These are phyloP conservation scores for Dioszegia crocea DNA, from an alignment of 768 basidiomycete species.

Conservation along the genomic window DNA sequence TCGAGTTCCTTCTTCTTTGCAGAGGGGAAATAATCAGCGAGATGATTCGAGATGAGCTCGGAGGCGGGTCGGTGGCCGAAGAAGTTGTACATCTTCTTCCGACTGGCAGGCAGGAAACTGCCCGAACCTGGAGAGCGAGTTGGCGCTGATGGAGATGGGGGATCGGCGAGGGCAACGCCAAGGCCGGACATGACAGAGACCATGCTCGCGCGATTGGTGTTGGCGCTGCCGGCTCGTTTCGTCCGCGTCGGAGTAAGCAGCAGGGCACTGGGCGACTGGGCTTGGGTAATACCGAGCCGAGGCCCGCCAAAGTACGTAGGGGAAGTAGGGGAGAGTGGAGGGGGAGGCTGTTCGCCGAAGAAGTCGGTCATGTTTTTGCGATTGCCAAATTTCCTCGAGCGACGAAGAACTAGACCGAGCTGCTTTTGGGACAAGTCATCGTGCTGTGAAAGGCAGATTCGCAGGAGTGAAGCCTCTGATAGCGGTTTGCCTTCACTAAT, in stretches of 20 bases:
- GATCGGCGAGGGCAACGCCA: conserved; percentile 73
- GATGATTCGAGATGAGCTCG: conserved; percentile 90
- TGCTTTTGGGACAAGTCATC: conserved; percentile 70
- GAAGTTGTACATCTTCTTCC: conserved; percentile 63
- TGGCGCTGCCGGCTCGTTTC: conserved; percentile 49
- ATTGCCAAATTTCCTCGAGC: conserved; percentile 50
- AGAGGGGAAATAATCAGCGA: conserved; percentile 91
- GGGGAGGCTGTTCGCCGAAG: conserved; percentile 55
- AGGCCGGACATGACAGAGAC: conserved; percentile 91
- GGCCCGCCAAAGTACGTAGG: conserved; percentile 45
- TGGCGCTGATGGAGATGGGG: conserved; percentile 53
- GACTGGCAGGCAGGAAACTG: conserved; percentile 43
- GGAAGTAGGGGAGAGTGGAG: conserved; percentile 49
- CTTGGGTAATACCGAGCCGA: conserved; percentile 25
- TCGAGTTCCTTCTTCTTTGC: conserved; percentile 86
- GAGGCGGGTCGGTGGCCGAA: conserved; percentile 96
- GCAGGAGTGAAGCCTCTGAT: conserved; percentile 72
- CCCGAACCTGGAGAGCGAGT: conserved; percentile 45
- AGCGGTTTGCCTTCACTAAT: conserved; percentile 62
- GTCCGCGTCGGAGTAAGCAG: conserved; percentile 14
- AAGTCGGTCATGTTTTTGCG: conserved; percentile 53
- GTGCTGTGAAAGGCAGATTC: conserved; percentile 75
- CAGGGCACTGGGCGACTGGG: neutral
- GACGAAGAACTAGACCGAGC: conserved; percentile 70
- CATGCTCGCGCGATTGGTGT: conserved; percentile 85